Conservation (phyloP, 768 basidiomycete genomes). For the Lyophyllum shimeji region DNA sequence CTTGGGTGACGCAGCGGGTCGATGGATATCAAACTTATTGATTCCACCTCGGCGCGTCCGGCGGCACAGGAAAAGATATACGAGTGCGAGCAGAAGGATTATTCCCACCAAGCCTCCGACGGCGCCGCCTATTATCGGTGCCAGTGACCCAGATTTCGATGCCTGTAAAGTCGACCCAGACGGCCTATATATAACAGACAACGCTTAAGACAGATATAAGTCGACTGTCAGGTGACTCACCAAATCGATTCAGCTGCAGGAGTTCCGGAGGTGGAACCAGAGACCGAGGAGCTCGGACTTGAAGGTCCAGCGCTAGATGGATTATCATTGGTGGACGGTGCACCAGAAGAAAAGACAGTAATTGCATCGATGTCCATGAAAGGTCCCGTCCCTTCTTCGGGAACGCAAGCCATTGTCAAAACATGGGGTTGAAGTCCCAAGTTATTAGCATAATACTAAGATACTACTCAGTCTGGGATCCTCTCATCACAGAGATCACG, state of each 20-base stretch:
- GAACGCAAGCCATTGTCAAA: constrained; percentile 34
- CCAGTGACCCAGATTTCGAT: neutral
- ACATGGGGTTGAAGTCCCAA: constrained; percentile 38
- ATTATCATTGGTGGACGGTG: neutral
- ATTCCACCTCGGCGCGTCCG: constrained; percentile 12
- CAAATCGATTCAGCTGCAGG: neutral
- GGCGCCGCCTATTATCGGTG: constrained; percentile 16
- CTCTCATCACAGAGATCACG: neutral
- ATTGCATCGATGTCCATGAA: constrained; percentile 48
- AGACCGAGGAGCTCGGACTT: neutral
- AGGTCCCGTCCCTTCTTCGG: constrained; percentile 28
- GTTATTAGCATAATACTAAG: constrained; percentile 41
- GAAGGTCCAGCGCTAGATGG: neutral
- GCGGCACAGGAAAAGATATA: constrained; percentile 26
- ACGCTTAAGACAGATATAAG: neutral
- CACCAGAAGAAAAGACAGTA: constrained; percentile 30
- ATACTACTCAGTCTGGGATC: neutral
- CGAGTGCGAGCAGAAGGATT: constrained; percentile 16
- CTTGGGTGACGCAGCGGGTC: constrained; percentile 18
- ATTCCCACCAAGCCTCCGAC: constrained; percentile 27
- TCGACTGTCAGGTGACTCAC: neutral
- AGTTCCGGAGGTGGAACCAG: neutral
- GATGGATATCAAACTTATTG: constrained; percentile 24
- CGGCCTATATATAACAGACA: neutral
- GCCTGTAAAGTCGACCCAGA: neutral